Evolutionary conservation across 805 yeast genomes (phyloP), one percentile per base, ranked within the genome.

Genomic region (Ogataea minuta): DNA sequence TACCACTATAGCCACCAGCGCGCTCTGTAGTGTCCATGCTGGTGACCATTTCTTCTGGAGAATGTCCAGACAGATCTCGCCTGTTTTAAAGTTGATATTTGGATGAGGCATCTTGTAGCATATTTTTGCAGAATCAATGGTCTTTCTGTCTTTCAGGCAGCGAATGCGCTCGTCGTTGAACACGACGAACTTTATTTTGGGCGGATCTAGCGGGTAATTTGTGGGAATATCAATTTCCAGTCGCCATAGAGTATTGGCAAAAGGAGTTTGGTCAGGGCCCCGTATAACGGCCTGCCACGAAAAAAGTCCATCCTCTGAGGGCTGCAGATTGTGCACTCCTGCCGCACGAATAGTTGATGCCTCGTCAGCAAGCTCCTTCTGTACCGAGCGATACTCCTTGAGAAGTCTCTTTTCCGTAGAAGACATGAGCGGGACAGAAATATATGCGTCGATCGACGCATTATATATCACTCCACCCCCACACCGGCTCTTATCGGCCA

Each of bases 31-130:
- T 38, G 79, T 74, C 85, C 88, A 83, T 1, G 85, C 86, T 0
- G 91, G 90, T 0, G 85, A 72, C 90, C 90, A 84, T 43, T 67
- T 67, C 16, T 43, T 32, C 39, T 77, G 75, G 34, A 84, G 60
- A 8, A 83, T 77, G 54, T 82, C 86, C 4, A 84, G 61, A 58
- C 91, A 84, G 6, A 84, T 80, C 46, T 80, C 86, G 1, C 91
- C 91, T 1, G 79, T 70, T 30, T 68, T 38, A 45, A 68, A 70
- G 43, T 69, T 65, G 4, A 76, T 67, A 50, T 76, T 76, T 15
- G 76, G 72, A 51, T 76, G 81, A 49, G 74, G 70, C 51, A 54
- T 68, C 23, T 43, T 56, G 33, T 48, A 48, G 39, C 60, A 56
- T 26, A 33, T 43, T 12, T 33, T 39, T 13, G 30, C 20, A 19